Evolutionary conservation across 352 stramenopile genomes (phyloP).

Genomic region (Globisporangium heterothallicum): DNA sequence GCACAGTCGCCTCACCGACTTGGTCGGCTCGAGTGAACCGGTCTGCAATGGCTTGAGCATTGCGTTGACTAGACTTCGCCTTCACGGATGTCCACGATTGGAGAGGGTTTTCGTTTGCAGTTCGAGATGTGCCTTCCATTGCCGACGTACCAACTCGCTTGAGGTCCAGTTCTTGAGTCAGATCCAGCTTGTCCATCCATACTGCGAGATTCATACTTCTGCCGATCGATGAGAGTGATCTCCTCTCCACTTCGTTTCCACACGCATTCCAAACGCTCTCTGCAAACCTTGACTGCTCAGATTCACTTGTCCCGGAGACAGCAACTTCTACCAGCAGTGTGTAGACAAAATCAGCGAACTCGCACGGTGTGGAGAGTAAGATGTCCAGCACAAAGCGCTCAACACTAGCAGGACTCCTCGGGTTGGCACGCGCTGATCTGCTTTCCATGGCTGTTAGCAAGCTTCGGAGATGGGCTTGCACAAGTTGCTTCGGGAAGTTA

Average conservation of each 20-base stretch:
- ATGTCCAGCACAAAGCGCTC: conserved; percentile 44
- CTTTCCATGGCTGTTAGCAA: conserved; percentile 18
- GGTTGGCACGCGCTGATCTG: background rate
- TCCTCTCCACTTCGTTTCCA: conserved; percentile 25
- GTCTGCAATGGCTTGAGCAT: conserved; percentile 3
- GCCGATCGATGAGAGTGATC: conserved; percentile 20
- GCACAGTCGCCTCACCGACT: background rate
- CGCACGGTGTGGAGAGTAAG: conserved; percentile 39
- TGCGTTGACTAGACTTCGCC: background rate
- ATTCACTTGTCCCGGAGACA: background rate
- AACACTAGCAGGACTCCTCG: conserved; percentile 1
- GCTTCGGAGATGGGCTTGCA: conserved; percentile 53
- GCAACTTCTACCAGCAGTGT: conserved; percentile 29
- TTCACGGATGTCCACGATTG: background rate
- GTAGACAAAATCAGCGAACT: conserved; percentile 50
- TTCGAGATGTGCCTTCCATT: background rate
- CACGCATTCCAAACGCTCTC: conserved; percentile 30
- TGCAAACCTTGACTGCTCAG: conserved; percentile 16
- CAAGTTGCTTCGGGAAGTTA: conserved; percentile 63
- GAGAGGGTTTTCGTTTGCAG: too few relatives aligned
- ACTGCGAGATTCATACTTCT: conserved; percentile 4
- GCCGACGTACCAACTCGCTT: background rate
- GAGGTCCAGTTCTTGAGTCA: background rate
- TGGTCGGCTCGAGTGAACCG: conserved; percentile 8
- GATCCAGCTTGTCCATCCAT: conserved; percentile 2